A percentile compares a stretch with the other conserved stretches of the same genome.
Conservation (phyloP, 371 early-diverging fungal genomes). For the Mucor racemosus region DNA sequence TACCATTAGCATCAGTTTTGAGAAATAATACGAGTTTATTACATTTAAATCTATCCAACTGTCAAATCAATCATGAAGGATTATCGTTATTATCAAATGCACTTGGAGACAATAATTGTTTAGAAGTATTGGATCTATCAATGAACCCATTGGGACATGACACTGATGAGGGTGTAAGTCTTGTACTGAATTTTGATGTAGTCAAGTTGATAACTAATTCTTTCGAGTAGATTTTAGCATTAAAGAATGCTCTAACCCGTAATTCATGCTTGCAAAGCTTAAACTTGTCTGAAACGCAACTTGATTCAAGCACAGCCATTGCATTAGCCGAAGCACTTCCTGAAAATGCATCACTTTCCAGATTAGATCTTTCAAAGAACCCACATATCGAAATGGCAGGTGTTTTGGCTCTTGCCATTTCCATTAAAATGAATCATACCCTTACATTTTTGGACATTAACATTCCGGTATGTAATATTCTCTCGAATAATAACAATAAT, state of each 20-base stretch:
- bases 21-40: slow-evolving; percentile 52
- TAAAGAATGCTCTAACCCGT: slow-evolving; percentile 65
- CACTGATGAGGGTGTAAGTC: slow-evolving; percentile 56
- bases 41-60: slow-evolving; percentile 53
- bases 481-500: neutral
- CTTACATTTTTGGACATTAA: slow-evolving; percentile 78
- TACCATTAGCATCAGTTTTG: slow-evolving; percentile 58
- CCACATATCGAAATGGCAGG: slow-evolving; percentile 79
- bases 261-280: slow-evolving; percentile 69
- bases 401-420: slow-evolving; percentile 77
- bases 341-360: slow-evolving; percentile 63
- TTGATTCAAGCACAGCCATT: slow-evolving; percentile 74
- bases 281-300: slow-evolving; percentile 62
- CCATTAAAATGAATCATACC: slow-evolving; percentile 77
- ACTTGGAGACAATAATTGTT: slow-evolving; percentile 46
- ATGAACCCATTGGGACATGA: slow-evolving; percentile 44
- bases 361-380: slow-evolving; percentile 79
- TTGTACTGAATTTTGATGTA: neutral
- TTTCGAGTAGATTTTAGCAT: slow-evolving; percentile 46
- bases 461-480: slow-evolving; percentile 50
- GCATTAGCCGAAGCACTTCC: slow-evolving; percentile 82
- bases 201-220: too few relatives aligned
- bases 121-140: slow-evolving; percentile 56
- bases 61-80: slow-evolving; percentile 57
- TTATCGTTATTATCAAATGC: slow-evolving; percentile 58